Evolutionary conservation across 257 asterid genomes (phyloP).

Genomic region (Solanum sitiens): DNA sequence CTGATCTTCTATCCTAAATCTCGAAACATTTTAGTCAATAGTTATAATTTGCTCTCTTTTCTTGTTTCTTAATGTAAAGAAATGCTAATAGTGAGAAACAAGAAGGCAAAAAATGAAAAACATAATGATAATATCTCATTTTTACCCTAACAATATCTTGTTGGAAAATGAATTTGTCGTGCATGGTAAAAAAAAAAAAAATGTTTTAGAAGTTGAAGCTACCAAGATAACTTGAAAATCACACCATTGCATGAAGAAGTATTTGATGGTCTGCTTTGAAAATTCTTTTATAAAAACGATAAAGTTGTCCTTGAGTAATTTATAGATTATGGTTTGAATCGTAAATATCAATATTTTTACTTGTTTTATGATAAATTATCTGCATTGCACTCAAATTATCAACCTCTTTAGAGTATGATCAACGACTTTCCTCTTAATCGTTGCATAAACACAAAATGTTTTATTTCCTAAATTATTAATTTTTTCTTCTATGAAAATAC

Average conservation of each 20-base stretch:
- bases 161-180: background rate
- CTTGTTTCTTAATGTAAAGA: background rate
- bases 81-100: background rate
- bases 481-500: background rate
- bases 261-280: background rate
- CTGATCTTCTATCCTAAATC: background rate
- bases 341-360: background rate
- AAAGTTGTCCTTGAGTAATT: background rate
- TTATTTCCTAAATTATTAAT: too few relatives aligned
- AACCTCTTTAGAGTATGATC: background rate
- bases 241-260: background rate
- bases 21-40: background rate
- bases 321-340: rapidly evolving
- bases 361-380: background rate
- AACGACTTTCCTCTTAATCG: rapidly evolving
- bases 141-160: background rate
- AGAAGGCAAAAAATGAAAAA: background rate
- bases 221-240: background rate
- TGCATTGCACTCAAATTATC: background rate
- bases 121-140: background rate
- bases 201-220: background rate
- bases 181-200: background rate
- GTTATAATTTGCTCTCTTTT: background rate
- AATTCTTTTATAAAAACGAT: background rate
- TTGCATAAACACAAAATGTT: background rate